A percentile compares a stretch with the other conserved stretches of the same genome.
phyloP scores from a whole-genome alignment of 805 yeast species.

The Saccharomycopsis synnaedendra region DNA sequence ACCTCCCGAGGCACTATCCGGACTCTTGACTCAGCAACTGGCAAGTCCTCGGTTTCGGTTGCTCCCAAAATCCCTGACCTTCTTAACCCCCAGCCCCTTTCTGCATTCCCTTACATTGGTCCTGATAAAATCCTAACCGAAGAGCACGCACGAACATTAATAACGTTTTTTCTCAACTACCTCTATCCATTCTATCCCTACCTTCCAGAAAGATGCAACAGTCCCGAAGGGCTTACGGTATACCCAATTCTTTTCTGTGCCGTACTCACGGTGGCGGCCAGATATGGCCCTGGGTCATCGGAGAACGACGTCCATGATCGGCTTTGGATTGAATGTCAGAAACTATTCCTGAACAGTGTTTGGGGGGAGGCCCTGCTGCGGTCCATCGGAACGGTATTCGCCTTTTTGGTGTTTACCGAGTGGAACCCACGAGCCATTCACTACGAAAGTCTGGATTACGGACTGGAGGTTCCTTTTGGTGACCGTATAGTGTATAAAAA shows the following conservation, averaged over 20 bases:
- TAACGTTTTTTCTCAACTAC: conserved; percentile 55
- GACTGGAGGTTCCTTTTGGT: conserved; percentile 30
- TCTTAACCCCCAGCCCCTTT: conserved; percentile 20
- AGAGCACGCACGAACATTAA: conserved; percentile 44
- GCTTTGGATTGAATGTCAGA: conserved; percentile 76
- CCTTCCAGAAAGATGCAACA: conserved; percentile 63
- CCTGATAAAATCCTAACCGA: conserved; percentile 46
- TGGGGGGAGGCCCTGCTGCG: conserved; percentile 93
- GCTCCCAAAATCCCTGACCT: conserved; percentile 33
- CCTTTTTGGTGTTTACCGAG: conserved; percentile 77
- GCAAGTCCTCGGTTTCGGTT: conserved; percentile 22
- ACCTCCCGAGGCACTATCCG: too few relatives aligned
- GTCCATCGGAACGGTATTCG: conserved; percentile 76
- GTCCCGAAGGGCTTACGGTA: conserved; percentile 53
- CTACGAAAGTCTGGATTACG: conserved; percentile 63
- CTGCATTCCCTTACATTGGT: conserved; percentile 59
- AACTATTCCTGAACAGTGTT: conserved; percentile 70
- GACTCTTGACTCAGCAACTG: too few relatives aligned
- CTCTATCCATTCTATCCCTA: conserved; percentile 90
- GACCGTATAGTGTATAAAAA: conserved; percentile 16
- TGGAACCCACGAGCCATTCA: conserved; percentile 96
- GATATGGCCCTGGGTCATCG: conserved; percentile 46
- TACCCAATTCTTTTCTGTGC: conserved; percentile 78
- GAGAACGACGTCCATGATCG: conserved; percentile 53
- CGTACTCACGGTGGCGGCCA: conserved; percentile 65